These are phyloP conservation scores for Trametes maxima DNA, from an alignment of 768 basidiomycete species.

Conservation along the genomic window DNA sequence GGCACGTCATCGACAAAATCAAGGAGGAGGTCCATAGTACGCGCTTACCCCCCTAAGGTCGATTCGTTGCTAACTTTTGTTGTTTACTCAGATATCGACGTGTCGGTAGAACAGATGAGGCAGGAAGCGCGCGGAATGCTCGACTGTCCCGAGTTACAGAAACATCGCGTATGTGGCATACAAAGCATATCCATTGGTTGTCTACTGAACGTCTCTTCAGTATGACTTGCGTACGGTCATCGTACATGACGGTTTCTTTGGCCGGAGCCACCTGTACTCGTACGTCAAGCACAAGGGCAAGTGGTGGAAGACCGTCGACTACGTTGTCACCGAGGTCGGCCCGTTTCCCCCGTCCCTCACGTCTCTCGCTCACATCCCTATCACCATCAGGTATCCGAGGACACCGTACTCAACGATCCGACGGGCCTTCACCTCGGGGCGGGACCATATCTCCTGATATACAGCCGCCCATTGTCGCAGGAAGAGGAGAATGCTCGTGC, in stretches of 20 bases:
- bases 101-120: slow-evolving; percentile 48
- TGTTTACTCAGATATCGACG: slow-evolving; percentile 51
- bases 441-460: slow-evolving; percentile 80
- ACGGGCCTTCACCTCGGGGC: slow-evolving; percentile 74
- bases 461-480: slow-evolving; percentile 44
- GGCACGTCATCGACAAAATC: slow-evolving; percentile 52
- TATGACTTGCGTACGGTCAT: slow-evolving; percentile 82
- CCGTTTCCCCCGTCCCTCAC: not conserved
- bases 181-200: not conserved
- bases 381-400: slow-evolving; percentile 67
- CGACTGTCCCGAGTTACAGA: slow-evolving; percentile 66
- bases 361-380: slow-evolving; percentile 1
- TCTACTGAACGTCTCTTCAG: slow-evolving; percentile 38
- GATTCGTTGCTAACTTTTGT: not conserved
- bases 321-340: slow-evolving; percentile 62
- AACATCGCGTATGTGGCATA: slow-evolving; percentile 51
- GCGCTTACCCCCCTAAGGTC: slow-evolving; percentile 12
- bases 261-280: slow-evolving; percentile 76
- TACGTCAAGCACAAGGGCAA: slow-evolving; percentile 67
- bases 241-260: slow-evolving; percentile 76
- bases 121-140: slow-evolving; percentile 49
- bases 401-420: slow-evolving; percentile 65
- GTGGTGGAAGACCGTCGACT: slow-evolving; percentile 86
- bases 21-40: slow-evolving; percentile 58
- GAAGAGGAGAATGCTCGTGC: slow-evolving; percentile 26